Conservation (phyloP, 2,329 filamentous ascomycete genomes). For the Cordyceps militaris region DNA sequence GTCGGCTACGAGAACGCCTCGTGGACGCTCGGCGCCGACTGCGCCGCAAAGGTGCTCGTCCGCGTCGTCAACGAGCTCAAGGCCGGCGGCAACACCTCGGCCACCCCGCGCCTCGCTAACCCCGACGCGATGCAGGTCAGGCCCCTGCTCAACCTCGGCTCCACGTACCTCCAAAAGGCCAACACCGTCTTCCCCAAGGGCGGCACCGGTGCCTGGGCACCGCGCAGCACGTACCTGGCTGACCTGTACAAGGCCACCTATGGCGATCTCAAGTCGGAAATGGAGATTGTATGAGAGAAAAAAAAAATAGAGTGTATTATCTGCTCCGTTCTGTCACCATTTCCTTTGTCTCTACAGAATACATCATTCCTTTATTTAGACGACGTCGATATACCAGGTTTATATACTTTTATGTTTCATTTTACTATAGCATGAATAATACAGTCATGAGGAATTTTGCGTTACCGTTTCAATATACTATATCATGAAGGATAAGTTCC, state of each 20-base stretch:
- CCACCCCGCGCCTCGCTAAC: background rate
- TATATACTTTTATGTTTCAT: background rate
- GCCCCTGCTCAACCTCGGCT: background rate
- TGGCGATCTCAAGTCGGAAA: background rate
- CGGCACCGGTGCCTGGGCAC: constrained; percentile 6
- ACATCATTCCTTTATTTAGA: constrained; percentile 3
- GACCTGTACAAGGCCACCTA: constrained; percentile 8
- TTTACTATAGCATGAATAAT: background rate
- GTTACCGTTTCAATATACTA: background rate
- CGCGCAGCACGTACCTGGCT: background rate
- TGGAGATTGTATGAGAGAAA: background rate
- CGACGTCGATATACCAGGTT: constrained; percentile 5
- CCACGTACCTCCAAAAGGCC: constrained; percentile 5
- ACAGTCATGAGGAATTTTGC: background rate
- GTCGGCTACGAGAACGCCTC: constrained; percentile 54
- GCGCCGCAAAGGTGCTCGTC: constrained; percentile 40
- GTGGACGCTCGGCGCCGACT: constrained; percentile 58
- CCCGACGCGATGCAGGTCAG: constrained; percentile 1
- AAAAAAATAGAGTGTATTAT: background rate
- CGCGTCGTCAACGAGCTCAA: constrained; percentile 46
- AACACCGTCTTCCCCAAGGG: background rate
- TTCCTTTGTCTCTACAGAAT: background rate
- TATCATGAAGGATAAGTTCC: too few species aligned
- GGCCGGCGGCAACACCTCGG: constrained; percentile 29
- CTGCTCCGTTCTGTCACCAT: background rate